Evolutionary conservation across 1,284 basidiomycete genomes (phyloP).

Genomic region (Sporisorium sorghi): DNA sequence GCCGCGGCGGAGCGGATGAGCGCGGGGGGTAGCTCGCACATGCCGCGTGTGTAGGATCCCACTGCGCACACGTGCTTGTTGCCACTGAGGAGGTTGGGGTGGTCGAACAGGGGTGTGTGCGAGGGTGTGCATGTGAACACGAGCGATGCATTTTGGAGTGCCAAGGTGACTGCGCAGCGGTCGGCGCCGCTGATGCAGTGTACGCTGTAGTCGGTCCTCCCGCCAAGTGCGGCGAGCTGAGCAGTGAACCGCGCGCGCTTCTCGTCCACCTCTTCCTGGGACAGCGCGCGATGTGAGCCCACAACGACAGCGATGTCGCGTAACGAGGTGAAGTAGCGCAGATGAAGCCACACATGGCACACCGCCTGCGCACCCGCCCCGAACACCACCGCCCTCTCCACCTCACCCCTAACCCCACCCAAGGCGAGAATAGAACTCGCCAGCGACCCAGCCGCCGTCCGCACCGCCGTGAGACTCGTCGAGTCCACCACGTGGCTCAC

Average conservation of each 20-base stretch:
- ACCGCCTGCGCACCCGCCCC: slow-evolving; percentile 32
- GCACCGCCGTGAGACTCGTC: slow-evolving; percentile 19
- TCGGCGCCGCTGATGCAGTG: neutral
- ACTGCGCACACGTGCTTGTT: slow-evolving; percentile 21
- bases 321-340: slow-evolving; percentile 13
- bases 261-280: neutral
- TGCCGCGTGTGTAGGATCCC: slow-evolving; percentile 31
- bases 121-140: slow-evolving; percentile 41
- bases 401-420: neutral
- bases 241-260: slow-evolving; percentile 1
- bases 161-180: neutral
- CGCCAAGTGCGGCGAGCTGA: neutral
- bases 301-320: neutral
- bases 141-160: neutral
- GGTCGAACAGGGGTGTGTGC: slow-evolving; percentile 4
- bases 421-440: slow-evolving; percentile 17
- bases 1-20: neutral
- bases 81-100: neutral
- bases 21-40: slow-evolving; percentile 24
- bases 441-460: slow-evolving; percentile 27
- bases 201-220: too few relatives aligned
- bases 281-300: neutral
- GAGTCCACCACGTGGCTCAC: slow-evolving; percentile 20
- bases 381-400: slow-evolving; percentile 16
- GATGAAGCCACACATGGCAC: slow-evolving; percentile 26